Percentiles rank a stretch among this genome's conserved stretches.
Evolutionary conservation across 495 filamentous ascomycete species (phyloP).

Genomic region (Penicillium roqueforti): DNA sequence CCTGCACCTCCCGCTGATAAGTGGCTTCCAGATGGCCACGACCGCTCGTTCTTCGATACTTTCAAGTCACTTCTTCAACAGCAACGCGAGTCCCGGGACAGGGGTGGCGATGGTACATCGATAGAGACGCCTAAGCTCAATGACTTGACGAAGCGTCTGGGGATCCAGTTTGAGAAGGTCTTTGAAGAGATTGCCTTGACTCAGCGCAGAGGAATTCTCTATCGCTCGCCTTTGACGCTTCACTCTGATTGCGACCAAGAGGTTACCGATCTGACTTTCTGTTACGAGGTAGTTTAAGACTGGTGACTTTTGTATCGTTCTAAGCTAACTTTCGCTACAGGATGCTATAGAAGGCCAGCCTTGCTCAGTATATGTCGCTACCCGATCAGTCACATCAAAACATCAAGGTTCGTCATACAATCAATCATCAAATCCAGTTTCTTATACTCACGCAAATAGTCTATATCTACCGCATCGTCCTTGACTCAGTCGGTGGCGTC

Average conservation of each 20-base stretch:
- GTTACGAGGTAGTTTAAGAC: conserved; percentile 28
- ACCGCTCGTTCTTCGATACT: conserved; percentile 45
- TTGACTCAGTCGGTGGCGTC: conserved; percentile 51
- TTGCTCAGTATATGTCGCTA: conserved; percentile 38
- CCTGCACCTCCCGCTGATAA: conserved; percentile 27
- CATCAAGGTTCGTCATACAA: conserved; percentile 29
- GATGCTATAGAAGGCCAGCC: conserved; percentile 20
- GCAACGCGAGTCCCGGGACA: conserved; percentile 23
- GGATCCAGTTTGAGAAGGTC: conserved; percentile 50
- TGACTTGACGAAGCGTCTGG: conserved; percentile 48
- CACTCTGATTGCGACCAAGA: conserved; percentile 38
- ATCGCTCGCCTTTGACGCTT: conserved; percentile 47
- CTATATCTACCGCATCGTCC: conserved; percentile 45
- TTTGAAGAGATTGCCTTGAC: conserved; percentile 56
- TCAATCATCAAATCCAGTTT: not conserved
- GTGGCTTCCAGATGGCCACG: conserved; percentile 39
- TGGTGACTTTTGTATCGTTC: not conserved
- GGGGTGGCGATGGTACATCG: conserved; percentile 20
- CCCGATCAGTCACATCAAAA: conserved; percentile 29
- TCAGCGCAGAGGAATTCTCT: conserved; percentile 52
- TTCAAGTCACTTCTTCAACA: conserved; percentile 40
- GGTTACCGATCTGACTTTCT: conserved; percentile 36
- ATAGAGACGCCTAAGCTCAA: conserved; percentile 48
- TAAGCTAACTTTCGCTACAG: not conserved
- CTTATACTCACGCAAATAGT: conserved; percentile 29